Conservation (phyloP, 768 basidiomycete genomes). For the Boletus rubroflammeus region DNA sequence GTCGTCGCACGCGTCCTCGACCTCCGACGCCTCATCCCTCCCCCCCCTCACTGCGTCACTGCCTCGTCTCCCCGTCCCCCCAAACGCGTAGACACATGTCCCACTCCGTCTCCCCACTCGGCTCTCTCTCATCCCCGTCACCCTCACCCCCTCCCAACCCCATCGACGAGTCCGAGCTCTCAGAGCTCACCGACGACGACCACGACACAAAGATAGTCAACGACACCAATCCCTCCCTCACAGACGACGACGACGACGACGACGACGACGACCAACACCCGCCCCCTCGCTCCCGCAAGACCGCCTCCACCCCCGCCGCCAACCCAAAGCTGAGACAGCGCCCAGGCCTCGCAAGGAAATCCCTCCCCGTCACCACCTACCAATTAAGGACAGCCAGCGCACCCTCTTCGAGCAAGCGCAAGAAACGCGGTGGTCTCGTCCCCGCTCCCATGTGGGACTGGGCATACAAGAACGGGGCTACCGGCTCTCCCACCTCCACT, state of each 20-base stretch:
- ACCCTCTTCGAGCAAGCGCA: constrained; percentile 32
- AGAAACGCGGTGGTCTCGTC: constrained; percentile 64
- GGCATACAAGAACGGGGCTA: constrained; percentile 51
- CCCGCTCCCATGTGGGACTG: constrained; percentile 86
- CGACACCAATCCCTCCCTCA: constrained; percentile 27
- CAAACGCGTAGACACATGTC: constrained; percentile 11
- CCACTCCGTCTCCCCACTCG: constrained; percentile 38
- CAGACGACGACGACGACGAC: constrained; percentile 18
- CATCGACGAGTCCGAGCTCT: constrained; percentile 66
- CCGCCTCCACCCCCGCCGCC: not conserved
- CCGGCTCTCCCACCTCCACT: constrained; percentile 16
- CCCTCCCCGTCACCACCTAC: constrained; percentile 1
- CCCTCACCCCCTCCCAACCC: constrained; percentile 49
- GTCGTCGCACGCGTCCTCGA: too few species aligned
- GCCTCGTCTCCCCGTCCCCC: not conserved
- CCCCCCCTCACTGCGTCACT: too few species aligned
- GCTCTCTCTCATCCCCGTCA: constrained; percentile 67
- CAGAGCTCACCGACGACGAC: constrained; percentile 81
- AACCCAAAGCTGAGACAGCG: constrained; percentile 13
- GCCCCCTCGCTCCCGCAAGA: constrained; percentile 17
- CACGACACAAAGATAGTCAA: constrained; percentile 43
- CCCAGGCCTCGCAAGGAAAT: constrained; percentile 3
- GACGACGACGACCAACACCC: constrained; percentile 18
- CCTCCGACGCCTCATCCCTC: too few species aligned
- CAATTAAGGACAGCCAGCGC: constrained; percentile 1